These are phyloP conservation scores for Phytopythium montanum DNA, from an alignment of 352 stramenopile species.

Conservation along the genomic window DNA sequence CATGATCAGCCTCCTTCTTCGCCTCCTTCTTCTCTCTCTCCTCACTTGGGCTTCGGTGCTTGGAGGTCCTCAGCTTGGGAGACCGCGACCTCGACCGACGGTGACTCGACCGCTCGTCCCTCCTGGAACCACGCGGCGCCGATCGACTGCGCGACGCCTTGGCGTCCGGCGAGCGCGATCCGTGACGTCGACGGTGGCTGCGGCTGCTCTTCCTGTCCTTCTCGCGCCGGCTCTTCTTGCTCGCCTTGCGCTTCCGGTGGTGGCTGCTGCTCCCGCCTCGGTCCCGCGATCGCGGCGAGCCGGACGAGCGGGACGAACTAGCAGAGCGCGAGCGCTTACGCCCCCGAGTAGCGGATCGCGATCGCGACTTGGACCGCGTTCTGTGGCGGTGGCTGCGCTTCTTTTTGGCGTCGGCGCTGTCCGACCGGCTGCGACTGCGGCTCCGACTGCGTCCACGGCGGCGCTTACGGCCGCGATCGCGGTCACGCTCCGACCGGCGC, in stretches of 20 bases:
- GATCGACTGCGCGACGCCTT: conserved; percentile 30
- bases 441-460: conserved; percentile 25
- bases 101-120: conserved; percentile 16
- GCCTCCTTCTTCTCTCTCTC: conserved; percentile 10
- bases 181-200: conserved; percentile 1
- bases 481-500: conserved; percentile 8
- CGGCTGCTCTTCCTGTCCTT: conserved; percentile 13
- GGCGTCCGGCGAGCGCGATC: conserved; percentile 7
- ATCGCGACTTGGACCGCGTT: conserved; percentile 14
- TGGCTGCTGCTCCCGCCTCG: conserved; percentile 14
- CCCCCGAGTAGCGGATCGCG: conserved; percentile 5
- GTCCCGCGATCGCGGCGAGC: conserved; percentile 29
- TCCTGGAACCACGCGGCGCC: conserved; percentile 20
- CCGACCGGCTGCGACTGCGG: conserved; percentile 19
- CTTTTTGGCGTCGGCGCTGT: conserved; percentile 6
- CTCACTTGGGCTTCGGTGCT: not conserved
- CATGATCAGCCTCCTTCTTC: no score
- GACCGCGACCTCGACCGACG: conserved; percentile 11
- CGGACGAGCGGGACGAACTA: conserved; percentile 19
- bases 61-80: not conserved
- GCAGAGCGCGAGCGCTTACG: conserved; percentile 25
- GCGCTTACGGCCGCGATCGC: conserved; percentile 23
- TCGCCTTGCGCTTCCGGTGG: conserved; percentile 11
- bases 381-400: conserved; percentile 14
- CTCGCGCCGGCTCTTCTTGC: conserved; percentile 12